Percentiles rank a stretch among this genome's conserved stretches.
Conservation (phyloP, 305 asterid genomes). For the Caryopteris hybrid region DNA sequence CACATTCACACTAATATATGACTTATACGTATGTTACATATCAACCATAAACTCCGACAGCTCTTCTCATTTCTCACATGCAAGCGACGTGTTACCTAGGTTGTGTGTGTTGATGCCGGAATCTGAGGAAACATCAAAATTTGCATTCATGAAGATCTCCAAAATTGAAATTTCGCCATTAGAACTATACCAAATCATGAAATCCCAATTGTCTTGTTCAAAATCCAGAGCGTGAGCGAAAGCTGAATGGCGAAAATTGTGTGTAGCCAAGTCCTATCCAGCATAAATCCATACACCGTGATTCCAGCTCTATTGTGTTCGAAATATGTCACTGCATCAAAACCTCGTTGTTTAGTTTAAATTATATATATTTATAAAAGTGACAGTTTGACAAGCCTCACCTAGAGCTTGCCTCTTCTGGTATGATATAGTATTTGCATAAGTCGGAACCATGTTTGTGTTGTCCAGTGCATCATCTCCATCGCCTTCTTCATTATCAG, state of each 20-base stretch:
- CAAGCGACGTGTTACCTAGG: neutral
- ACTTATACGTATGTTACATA: neutral
- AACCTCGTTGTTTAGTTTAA: no score
- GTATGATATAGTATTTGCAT: slow-evolving; percentile 56
- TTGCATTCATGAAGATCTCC: neutral
- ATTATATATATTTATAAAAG: no score
- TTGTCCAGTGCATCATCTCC: slow-evolving; percentile 79
- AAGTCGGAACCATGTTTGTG: slow-evolving; percentile 55
- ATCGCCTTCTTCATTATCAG: slow-evolving; percentile 76
- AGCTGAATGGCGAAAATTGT: slow-evolving; percentile 66
- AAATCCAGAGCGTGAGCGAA: slow-evolving; percentile 76
- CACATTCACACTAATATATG: neutral
- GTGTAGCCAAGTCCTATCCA: slow-evolving; percentile 76
- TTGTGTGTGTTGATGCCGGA: neutral
- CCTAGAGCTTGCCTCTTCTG: slow-evolving; percentile 94
- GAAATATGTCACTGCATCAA: slow-evolving; percentile 70
- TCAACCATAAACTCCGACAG: neutral
- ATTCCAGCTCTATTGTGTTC: slow-evolving; percentile 90
- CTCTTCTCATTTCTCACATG: neutral
- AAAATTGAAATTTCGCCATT: neutral
- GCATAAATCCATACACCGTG: slow-evolving; percentile 84
- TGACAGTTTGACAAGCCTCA: slow-evolving; percentile 16
- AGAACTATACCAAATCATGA: slow-evolving; percentile 14
- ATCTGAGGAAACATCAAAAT: neutral
- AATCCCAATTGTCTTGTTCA: slow-evolving; percentile 77